Conservation (phyloP, 2,329 filamentous ascomycete species). For the Ilyonectria robusta region DNA sequence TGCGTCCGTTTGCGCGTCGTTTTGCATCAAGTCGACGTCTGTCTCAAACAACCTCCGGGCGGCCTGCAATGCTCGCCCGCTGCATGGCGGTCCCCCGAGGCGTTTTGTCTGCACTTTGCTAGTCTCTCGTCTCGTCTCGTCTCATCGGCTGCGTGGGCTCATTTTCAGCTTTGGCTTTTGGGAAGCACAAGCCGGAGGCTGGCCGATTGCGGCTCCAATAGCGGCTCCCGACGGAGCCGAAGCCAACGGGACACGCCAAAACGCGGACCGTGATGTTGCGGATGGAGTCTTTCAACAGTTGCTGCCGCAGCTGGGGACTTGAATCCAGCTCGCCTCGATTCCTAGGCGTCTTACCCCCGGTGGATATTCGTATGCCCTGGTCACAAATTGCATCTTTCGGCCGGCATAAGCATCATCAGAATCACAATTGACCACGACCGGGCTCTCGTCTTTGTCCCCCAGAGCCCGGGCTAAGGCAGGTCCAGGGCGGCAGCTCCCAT, state of each 20-base stretch:
- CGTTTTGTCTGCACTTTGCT: not conserved
- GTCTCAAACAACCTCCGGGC: constrained; percentile 2
- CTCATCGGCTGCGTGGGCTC: constrained; percentile 7
- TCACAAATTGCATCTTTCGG: constrained; percentile 15
- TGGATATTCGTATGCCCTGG: constrained; percentile 19
- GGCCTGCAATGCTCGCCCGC: constrained; percentile 9
- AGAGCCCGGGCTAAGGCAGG: constrained; percentile 24
- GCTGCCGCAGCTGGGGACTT: constrained; percentile 8
- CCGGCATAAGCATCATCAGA: constrained; percentile 10
- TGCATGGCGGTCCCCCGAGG: constrained; percentile 1
- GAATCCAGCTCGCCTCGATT: constrained; percentile 2
- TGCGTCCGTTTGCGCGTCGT: constrained; percentile 21
- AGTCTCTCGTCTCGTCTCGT: not conserved
- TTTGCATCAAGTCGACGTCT: constrained; percentile 6
- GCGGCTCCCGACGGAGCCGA: constrained; percentile 23
- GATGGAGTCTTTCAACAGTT: constrained; percentile 7
- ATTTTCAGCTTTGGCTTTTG: constrained; percentile 14
- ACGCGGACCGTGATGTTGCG: not conserved
- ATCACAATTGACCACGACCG: constrained; percentile 8
- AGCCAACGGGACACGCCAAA: not conserved
- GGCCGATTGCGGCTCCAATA: constrained; percentile 4
- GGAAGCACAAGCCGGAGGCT: constrained; percentile 19
- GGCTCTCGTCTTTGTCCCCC: constrained; percentile 11
- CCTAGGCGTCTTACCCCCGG: constrained; percentile 6
- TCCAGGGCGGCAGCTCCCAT: constrained; percentile 15